A percentile compares a stretch with the other conserved stretches of the same genome.
phyloP scores from a whole-genome alignment of 1,139 yeast genomes.

The Suhomyces maxii region DNA sequence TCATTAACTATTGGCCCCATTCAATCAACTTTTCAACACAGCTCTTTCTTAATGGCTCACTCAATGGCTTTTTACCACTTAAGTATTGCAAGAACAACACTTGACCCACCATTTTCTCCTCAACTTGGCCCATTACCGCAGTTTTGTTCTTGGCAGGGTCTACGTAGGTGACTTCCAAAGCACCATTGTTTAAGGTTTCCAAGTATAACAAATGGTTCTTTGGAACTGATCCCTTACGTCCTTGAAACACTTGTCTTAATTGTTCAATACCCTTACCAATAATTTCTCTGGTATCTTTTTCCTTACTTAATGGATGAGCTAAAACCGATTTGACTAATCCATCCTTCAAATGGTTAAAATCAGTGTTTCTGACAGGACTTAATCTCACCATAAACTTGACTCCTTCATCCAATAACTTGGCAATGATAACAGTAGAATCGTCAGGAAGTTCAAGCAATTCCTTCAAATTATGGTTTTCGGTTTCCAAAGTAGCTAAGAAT shows the following conservation, averaged over 20 bases:
- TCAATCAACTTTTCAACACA: constrained; percentile 29
- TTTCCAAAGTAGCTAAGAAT: constrained; percentile 10
- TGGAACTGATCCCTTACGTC: constrained; percentile 60
- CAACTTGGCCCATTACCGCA: constrained; percentile 47
- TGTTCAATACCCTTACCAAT: constrained; percentile 57
- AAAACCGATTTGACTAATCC: constrained; percentile 80
- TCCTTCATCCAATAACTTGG: constrained; percentile 57
- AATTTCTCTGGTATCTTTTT: constrained; percentile 25
- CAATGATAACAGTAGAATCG: constrained; percentile 50
- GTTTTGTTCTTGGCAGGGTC: constrained; percentile 28
- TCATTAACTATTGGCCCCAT: constrained; percentile 2
- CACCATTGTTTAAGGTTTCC: constrained; percentile 47
- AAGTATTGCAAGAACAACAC: constrained; percentile 61
- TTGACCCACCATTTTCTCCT: constrained; percentile 51
- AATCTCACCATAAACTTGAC: constrained; percentile 70
- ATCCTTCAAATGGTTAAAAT: constrained; percentile 83
- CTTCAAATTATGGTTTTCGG: constrained; percentile 14
- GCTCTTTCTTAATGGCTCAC: constrained; percentile 35
- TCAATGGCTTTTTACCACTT: constrained; percentile 60
- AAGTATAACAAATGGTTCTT: constrained; percentile 60
- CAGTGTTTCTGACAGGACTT: constrained; percentile 86
- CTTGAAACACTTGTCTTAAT: constrained; percentile 49
- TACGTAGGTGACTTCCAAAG: constrained; percentile 44
- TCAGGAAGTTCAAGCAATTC: constrained; percentile 29
- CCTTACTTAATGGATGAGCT: constrained; percentile 51